phyloP scores from a whole-genome alignment of 768 basidiomycete genomes.

The Leucocoprinus leucothites region DNA sequence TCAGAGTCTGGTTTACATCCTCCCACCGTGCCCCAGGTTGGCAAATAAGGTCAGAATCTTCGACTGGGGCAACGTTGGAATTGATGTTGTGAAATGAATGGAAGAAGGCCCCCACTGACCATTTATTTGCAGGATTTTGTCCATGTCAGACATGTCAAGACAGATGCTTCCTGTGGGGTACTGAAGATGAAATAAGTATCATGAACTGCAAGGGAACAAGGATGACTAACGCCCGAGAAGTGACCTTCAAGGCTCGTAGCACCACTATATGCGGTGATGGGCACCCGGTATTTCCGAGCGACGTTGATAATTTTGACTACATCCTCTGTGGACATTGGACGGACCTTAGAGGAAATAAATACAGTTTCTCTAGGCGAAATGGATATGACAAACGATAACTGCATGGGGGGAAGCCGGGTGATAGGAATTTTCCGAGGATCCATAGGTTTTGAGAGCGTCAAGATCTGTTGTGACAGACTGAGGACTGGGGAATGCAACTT shows the following conservation, averaged over 20 bases:
- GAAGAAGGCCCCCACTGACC: slow-evolving; percentile 33
- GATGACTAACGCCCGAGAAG: slow-evolving; percentile 60
- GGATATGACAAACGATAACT: slow-evolving; percentile 34
- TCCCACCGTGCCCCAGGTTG: slow-evolving; percentile 81
- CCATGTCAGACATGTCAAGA: slow-evolving; percentile 80
- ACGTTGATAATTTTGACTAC: slow-evolving; percentile 79
- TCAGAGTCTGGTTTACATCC: slow-evolving; percentile 68
- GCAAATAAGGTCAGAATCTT: slow-evolving; percentile 71
- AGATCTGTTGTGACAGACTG: slow-evolving; percentile 49
- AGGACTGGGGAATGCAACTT: slow-evolving; percentile 39
- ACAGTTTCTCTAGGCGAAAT: slow-evolving; percentile 5
- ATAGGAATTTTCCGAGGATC: slow-evolving; percentile 69
- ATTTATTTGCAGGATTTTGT: slow-evolving; percentile 73
- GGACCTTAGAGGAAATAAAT: slow-evolving; percentile 37
- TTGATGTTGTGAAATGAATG: background rate
- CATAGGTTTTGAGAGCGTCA: slow-evolving; percentile 49
- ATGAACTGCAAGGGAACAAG: slow-evolving; percentile 1
- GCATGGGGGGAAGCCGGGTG: slow-evolving; percentile 57
- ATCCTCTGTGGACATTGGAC: slow-evolving; percentile 69
- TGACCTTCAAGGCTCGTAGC: slow-evolving; percentile 90
- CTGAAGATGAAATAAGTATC: slow-evolving; percentile 22
- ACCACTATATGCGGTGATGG: slow-evolving; percentile 79
- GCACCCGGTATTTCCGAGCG: slow-evolving; percentile 68
- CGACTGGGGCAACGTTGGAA: slow-evolving; percentile 35
- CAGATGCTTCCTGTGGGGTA: slow-evolving; percentile 67